Evolutionary conservation across 345 rosid species (phyloP), one percentile per base, ranked within the genome.

Genomic region (Syzygium oleosum): DNA sequence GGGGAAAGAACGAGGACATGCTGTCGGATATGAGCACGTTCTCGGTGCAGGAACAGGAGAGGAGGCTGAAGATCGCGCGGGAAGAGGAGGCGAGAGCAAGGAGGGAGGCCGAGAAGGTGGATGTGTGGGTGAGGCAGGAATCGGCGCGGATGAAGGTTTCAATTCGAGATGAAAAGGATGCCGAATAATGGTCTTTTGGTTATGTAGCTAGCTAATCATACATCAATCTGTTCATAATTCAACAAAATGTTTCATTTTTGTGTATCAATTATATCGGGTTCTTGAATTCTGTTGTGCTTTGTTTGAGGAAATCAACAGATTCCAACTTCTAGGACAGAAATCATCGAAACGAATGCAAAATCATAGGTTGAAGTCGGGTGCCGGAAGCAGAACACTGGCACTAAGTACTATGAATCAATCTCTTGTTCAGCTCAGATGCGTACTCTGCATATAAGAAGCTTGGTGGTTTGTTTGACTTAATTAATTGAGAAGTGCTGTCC

Each of bases 1-100:
- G 88, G 90, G 84, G 86, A 51, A 84, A 52, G 63, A 52, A 84
- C 52, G 89, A 84, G 23, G 90, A 83, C 58, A 31, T 90, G 85
- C 83, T 90, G 83, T 77, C 89, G 56, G 91, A 90, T 49, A 22
- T 61, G 85, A 88, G 90, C 86, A 90, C 90, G 21, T 90, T 90
- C 85, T 90, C 89, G 5, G 89, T 87, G 58, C 78, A 87, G 51
- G 89, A 90, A 31, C 91, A 90, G 51, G 90, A 85, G 63, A 87
- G 85, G 89, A 85, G 87, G 85, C 23, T 90, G 84, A 90, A 85
- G 91, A 65, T 51, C 61, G 91, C 91, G 2, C 31, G 59, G 85
- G 84, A 90, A 61, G 90, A 87, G 52, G 91, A 90, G 85, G 89
- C 88, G 68, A 87, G 87, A 43, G 85, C 84, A 46, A 88, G 88